Evolutionary conservation across 176 grass and related monocot species (phyloP), one percentile per base, ranked within the genome.

Genomic region (Carex littledalei): DNA sequence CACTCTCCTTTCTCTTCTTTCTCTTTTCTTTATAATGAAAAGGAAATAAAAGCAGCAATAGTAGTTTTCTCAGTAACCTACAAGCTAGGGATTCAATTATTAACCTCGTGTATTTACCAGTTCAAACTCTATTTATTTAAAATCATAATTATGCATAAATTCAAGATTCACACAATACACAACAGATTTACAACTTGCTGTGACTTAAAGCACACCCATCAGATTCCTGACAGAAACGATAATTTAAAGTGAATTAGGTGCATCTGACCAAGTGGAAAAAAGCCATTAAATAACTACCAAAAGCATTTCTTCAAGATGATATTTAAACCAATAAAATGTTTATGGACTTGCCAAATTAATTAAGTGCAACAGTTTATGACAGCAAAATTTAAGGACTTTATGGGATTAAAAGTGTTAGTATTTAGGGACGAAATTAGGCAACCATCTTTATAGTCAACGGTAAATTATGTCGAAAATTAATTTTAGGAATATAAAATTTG

Each of bases 11-110:
- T 11, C 56, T 26, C 17, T 32, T 22, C 57, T 57, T 29, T 57
- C 57, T 57, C 49, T 41, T 61, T 61, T 61, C 47, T 78, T 78
- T 78, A 78, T 17, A 78, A 17, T 0, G 74, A 78, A 78, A 78
- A 78, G 22, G 74, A 78, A 32, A 57, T 34, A 57, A 78, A 78
- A 78, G 74, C 74, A 34, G 74, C 74, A 57, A 34, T 57, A 34
- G 52, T 57, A 57, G 74, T 78, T 78, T 56, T 78, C 74, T 78
- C 24, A 34, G 52, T 57, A 57, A 29, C 50, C 52, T 57, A 78
- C 31, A 56, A 78, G 74, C 52, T 56, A 34, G 49, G 14, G 26
- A 76, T 78, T 78, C 74, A 32, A 78, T 78, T 57, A 78, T 78
- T 56, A 26, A 52, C 15, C 24, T 34, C 0, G 13, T 57, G 34